Evolutionary conservation across 306 rosid species (phyloP), one percentile per base, ranked within the genome.

Genomic region (Citrullus amarus): DNA sequence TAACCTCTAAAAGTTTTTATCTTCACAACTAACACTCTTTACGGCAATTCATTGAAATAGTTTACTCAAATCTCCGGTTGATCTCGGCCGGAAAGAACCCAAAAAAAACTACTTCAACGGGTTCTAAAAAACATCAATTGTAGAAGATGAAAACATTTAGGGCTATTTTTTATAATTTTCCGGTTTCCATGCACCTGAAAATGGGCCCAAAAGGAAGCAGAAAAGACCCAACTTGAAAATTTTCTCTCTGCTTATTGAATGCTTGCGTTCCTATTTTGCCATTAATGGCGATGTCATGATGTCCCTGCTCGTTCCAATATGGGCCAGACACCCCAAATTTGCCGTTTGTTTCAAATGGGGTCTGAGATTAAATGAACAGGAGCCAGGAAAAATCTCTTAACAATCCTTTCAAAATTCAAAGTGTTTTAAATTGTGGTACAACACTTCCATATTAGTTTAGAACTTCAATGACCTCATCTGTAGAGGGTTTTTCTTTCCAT

Each of bases 281-380:
- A 46, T 71, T 71, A 71, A 71, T 68, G 54, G 75, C 55, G 34
- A 12, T 41, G 54, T 43, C 75, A 68, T n/a, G 55, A 68, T n/a
- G 55, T 68, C 55, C 4, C 58, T 22, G 76, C 76, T 71, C n/a
- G 58, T 32, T 71, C 32, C 41, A 15, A 46, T 25, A 71, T 71
- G 76, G 76, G 76, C 39, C 76, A 71, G 57, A 48, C 58, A 71
- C 59, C 12, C 76, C 59, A 43, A 68, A 68, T n/a, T 71, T 71
- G 58, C 58, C 39, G 57, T 71, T 71, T 71, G 28, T 46, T 71
- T 71, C 76, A 71, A 28, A 71, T 25, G 32, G 76, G 76, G 76
- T 70, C 76, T 20, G 39, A n/a, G 38, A 46, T 22, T 70, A 44
- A 70, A 70, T 70, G 56, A 70, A 20, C 2, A 28, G 41, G 58